These are phyloP conservation scores for Ceriops decandra DNA, from an alignment of 345 rosid species.

Conservation along the genomic window DNA sequence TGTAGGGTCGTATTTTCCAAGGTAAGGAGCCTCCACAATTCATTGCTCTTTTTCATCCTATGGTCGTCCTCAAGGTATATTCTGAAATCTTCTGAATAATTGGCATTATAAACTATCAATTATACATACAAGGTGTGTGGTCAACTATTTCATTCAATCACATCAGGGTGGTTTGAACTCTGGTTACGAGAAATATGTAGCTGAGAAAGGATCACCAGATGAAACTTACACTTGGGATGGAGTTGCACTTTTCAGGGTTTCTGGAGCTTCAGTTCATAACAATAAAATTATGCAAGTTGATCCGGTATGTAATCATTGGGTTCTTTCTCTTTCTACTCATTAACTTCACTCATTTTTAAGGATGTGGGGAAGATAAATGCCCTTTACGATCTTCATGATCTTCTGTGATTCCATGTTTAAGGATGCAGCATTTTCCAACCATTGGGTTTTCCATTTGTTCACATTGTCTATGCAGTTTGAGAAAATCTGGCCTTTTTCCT, in stretches of 20 bases:
- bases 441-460: no score
- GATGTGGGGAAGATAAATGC: neutral
- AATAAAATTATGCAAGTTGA: constrained; percentile 80
- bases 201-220: constrained; percentile 60
- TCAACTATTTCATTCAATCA: constrained; percentile 21
- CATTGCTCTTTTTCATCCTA: constrained; percentile 82
- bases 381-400: no score
- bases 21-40: constrained; percentile 97
- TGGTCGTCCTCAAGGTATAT: constrained; percentile 87
- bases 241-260: constrained; percentile 76
- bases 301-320: constrained; percentile 45
- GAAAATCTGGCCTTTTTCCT: neutral
- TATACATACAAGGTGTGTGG: constrained; percentile 7
- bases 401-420: no score
- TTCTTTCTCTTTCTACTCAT: constrained; percentile 8
- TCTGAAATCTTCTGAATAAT: neutral
- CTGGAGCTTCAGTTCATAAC: constrained; percentile 75
- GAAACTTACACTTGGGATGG: constrained; percentile 67
- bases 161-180: constrained; percentile 90
- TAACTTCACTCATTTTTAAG: constrained; percentile 1
- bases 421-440: no score
- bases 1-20: constrained; percentile 81
- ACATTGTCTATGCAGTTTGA: no score
- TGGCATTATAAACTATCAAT: neutral
- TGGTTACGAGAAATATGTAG: constrained; percentile 66